Evolutionary conservation across 306 rosid genomes (phyloP), one percentile per base, ranked within the genome.

Genomic region (Cajanus cajan): DNA sequence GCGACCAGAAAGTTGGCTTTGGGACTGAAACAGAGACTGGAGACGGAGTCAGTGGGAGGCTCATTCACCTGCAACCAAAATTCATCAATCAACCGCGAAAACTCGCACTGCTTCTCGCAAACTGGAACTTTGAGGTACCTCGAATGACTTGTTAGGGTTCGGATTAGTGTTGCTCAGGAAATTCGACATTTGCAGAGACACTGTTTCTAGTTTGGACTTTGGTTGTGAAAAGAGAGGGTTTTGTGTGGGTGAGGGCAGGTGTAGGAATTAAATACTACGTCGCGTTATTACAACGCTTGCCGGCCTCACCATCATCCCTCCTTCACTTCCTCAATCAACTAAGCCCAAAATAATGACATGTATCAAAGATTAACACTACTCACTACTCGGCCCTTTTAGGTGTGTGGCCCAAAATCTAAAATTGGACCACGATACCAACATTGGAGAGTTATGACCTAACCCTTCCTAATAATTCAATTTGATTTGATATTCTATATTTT

Each of bases 1-100:
- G 98, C 98, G 2, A 95, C 90, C 50, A 95, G 92, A 51, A 86
- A 77, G 79, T 92, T 95, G 16, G 96, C 90, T 83, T 92, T 95
- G 4, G 99, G 92, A 82, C 90, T 92, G 86, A 95, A 95, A 76
- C 88, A 22, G 65, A 95, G 90, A 85, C 98, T 90, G n/a, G 97
- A 90, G 0, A 95, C 88, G 18, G 98, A 95, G 84, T 95, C 98
- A 73, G 83, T 87, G 0, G 98, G 92, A 68, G 98, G 91, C 31
- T 88, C 90, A 86, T 87, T 84, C 73, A 94, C 97, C 98, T 94
- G 75, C 69, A 63, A 39, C 9, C 0, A 45, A 63, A 82, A 7
- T 58, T 43, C 65, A 14, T 24, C 48, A 69, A 64, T 3, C 2
- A 21, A 52, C 8, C 9, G 22, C n/a, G 36, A 71, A 55, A 72